Conservation (phyloP, 129 eudicot genomes). For the Pulicaria dysenterica region DNA sequence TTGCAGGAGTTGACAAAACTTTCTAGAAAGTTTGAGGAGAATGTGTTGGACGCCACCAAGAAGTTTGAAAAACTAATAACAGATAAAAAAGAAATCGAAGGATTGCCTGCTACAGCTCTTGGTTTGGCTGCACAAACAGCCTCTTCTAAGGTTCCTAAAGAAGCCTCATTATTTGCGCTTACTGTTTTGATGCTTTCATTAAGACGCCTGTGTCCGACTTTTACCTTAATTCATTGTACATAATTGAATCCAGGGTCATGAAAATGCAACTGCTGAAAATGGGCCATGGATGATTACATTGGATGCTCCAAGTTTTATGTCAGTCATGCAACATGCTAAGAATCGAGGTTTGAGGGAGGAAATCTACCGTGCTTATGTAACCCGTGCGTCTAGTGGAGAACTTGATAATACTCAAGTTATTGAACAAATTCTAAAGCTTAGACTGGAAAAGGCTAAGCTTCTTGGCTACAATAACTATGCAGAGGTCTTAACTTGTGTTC, state of each 20-base stretch:
- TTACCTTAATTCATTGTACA: slow-evolving; percentile 20
- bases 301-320: slow-evolving; percentile 92
- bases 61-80: slow-evolving; percentile 78
- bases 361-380: slow-evolving; percentile 81
- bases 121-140: slow-evolving; percentile 97
- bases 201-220: slow-evolving; percentile 1
- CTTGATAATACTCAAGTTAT: slow-evolving; percentile 84
- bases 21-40: slow-evolving; percentile 79
- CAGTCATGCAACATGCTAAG: slow-evolving; percentile 94
- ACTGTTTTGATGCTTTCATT: slow-evolving; percentile 17
- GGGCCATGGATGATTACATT: slow-evolving; percentile 97
- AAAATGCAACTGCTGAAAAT: slow-evolving; percentile 88
- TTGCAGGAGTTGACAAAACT: slow-evolving; percentile 82
- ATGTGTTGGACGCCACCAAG: slow-evolving; percentile 94
- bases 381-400: slow-evolving; percentile 92
- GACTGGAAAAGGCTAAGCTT: slow-evolving; percentile 91
- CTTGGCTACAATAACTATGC: slow-evolving; percentile 94
- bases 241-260: slow-evolving; percentile 69
- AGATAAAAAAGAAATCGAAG: slow-evolving; percentile 81
- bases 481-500: slow-evolving; percentile 56
- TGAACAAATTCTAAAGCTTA: slow-evolving; percentile 82
- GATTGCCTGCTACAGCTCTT: slow-evolving; percentile 88
- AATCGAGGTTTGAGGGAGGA: slow-evolving; percentile 89
- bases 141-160: slow-evolving; percentile 63
- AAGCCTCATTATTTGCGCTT: background rate